phyloP scores from a whole-genome alignment of 768 basidiomycete genomes.

The Macrolepiota fuliginosa region DNA sequence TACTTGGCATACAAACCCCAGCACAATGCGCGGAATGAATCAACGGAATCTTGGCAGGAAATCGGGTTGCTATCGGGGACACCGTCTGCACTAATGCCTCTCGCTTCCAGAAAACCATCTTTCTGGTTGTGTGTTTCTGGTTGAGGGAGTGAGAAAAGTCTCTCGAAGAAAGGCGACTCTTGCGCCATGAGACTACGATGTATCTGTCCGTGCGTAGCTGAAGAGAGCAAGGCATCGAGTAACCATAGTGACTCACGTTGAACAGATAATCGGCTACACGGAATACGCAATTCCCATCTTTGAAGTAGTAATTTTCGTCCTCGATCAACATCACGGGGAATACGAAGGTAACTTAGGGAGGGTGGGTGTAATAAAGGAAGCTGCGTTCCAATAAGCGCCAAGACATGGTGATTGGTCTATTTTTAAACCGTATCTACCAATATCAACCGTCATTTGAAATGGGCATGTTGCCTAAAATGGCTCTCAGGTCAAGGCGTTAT shows the following conservation, averaged over 20 bases:
- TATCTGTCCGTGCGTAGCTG: neutral
- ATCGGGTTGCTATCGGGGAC: neutral
- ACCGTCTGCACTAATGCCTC: neutral
- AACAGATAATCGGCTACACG: neutral
- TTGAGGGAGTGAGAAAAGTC: neutral
- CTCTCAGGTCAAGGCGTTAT: no score
- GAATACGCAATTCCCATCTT: neutral
- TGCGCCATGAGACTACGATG: neutral
- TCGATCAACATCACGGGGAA: conserved; percentile 33
- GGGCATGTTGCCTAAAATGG: no score
- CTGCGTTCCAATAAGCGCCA: neutral
- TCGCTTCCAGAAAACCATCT: neutral
- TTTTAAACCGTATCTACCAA: no score
- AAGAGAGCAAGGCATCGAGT: no score
- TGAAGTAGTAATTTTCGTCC: conserved; percentile 10
- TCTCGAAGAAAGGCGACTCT: neutral
- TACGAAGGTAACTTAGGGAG: neutral
- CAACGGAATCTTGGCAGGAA: neutral
- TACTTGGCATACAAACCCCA: conserved; percentile 1
- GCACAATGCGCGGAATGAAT: neutral
- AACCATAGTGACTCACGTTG: neutral
- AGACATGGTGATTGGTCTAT: neutral
- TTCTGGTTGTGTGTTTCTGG: neutral
- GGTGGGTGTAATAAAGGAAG: neutral
- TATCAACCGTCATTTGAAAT: no score